Evolutionary conservation across 805 yeast species (phyloP).

Genomic region (Teunomyces atbi): DNA sequence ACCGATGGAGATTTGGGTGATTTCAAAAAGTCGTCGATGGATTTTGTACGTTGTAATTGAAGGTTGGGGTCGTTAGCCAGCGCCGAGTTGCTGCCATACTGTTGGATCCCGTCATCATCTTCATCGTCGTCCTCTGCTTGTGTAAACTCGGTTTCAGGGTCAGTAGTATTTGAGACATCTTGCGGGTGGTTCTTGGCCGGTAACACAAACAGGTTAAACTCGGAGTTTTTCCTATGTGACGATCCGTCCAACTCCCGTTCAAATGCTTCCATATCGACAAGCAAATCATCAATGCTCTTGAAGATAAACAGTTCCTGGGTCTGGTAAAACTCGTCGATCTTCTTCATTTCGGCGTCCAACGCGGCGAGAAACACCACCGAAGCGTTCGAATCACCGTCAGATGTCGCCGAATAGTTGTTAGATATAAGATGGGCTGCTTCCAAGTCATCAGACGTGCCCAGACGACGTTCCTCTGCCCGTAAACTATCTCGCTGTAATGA

Average conservation of each 20-base stretch:
- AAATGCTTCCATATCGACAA: constrained; percentile 63
- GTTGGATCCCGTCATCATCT: constrained; percentile 26
- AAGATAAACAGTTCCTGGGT: constrained; percentile 61
- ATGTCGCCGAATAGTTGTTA: constrained; percentile 19
- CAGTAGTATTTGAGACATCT: constrained; percentile 19
- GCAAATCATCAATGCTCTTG: constrained; percentile 52
- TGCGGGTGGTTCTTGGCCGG: background rate
- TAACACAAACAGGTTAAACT: constrained; percentile 5
- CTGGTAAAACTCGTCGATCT: constrained; percentile 73
- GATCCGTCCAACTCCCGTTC: constrained; percentile 36
- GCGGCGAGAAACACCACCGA: constrained; percentile 63
- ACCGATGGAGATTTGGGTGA: constrained; percentile 34
- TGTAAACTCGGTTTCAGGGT: constrained; percentile 26
- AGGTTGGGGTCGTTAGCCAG: background rate
- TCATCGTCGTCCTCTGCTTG: constrained; percentile 37
- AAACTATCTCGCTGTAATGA: constrained; percentile 67
- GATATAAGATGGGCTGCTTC: constrained; percentile 28
- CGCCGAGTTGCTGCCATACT: constrained; percentile 1
- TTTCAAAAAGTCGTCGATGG: constrained; percentile 37
- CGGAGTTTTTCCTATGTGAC: constrained; percentile 8
- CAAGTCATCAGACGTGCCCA: constrained; percentile 23
- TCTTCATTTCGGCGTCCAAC: constrained; percentile 70
- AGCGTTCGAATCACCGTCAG: constrained; percentile 40
- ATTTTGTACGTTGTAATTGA: constrained; percentile 11
- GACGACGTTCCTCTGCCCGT: constrained; percentile 14